Evolutionary conservation across 2,329 filamentous ascomycete species (phyloP).

Genomic region (Lachnellula cervina): DNA sequence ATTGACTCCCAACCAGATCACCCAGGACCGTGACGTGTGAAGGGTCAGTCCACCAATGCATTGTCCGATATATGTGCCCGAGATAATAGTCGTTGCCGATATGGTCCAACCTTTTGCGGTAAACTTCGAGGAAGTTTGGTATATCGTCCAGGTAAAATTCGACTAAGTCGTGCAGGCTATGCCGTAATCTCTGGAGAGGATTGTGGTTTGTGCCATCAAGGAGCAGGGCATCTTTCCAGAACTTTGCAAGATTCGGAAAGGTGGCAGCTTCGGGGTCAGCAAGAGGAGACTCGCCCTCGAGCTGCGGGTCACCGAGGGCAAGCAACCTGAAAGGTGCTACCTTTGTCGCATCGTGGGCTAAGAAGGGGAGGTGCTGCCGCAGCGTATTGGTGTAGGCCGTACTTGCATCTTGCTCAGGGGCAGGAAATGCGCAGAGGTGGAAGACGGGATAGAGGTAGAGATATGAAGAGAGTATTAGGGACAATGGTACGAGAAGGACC

Average conservation of each 20-base stretch:
- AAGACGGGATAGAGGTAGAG: slow-evolving; percentile 86
- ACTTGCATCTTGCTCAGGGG: slow-evolving; percentile 23
- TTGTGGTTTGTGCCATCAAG: slow-evolving; percentile 40
- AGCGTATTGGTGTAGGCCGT: slow-evolving; percentile 26
- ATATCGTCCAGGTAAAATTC: slow-evolving; percentile 65
- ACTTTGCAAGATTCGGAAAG: slow-evolving; percentile 48
- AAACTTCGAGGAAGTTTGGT: slow-evolving; percentile 58
- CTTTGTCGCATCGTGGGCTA: slow-evolving; percentile 24
- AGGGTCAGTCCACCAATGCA: slow-evolving; percentile 79
- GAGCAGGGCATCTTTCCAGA: slow-evolving; percentile 23
- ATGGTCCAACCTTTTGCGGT: slow-evolving; percentile 78
- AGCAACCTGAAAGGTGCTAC: slow-evolving; percentile 79
- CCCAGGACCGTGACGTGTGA: slow-evolving; percentile 87
- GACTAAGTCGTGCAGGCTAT: slow-evolving; percentile 52
- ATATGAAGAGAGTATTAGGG: slow-evolving; percentile 66
- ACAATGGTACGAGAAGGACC: slow-evolving; percentile 57
- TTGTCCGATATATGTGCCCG: slow-evolving; percentile 80
- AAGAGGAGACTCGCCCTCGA: slow-evolving; percentile 87
- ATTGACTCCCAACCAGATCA: slow-evolving; percentile 90
- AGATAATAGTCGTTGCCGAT: slow-evolving; percentile 94
- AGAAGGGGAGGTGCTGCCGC: slow-evolving; percentile 19
- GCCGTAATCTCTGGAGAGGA: slow-evolving; percentile 47
- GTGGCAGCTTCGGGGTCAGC: slow-evolving; percentile 50
- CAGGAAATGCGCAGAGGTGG: slow-evolving; percentile 73
- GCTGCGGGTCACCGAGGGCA: slow-evolving; percentile 83